Base-by-base conservation (phyloP, 116 monocot species). In the Dioscorea cayenensis region DNA sequence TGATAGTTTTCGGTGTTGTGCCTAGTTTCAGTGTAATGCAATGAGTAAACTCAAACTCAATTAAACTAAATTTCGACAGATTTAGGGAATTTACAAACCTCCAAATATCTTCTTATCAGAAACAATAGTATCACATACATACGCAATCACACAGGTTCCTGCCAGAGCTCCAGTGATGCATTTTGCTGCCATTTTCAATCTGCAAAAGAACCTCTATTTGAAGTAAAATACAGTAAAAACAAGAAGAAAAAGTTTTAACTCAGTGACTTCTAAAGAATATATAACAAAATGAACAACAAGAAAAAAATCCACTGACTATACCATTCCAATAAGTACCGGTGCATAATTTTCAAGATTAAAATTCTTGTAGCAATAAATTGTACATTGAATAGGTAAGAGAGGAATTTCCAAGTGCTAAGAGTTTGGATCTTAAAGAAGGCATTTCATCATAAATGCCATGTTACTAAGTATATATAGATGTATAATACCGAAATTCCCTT, bases 61-160 rank as follows among this genome's bases (percentile, higher is more conserved):
- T 16, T 55, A 43, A 43, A 43, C 8, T 10, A 43, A 43, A 43
- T 43, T 43, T 43, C 12, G 43, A 43, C 8, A 43, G 22, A 4
- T 62, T 59, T 17, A 17, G 20, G 62, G 3, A 29, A 22, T 14
- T 7, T 17, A 25, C 51, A 3, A 25, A 83, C 78, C 83, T 74
- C 83, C 83, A 74, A 83, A 78, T 29, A 78, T 68, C 65, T 83
- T 83, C 63, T 75, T 78, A 32, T 78, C 75, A 4, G 83, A 49
- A 22, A 83, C 60, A 18, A 71, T 6, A 28, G 22, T 6, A 58
- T 83, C 83, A 36, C 78, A 83, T 19, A 51, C 78, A 68, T 83
- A 83, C 1, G 83, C 78, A 78, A 83, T 51, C 8, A 27, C 78
- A 63, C 71, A 75, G 18, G 78, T 71, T 67, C 50, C 83, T 18